Conservation (phyloP, 805 yeast species). For the Saturnispora sekii region DNA sequence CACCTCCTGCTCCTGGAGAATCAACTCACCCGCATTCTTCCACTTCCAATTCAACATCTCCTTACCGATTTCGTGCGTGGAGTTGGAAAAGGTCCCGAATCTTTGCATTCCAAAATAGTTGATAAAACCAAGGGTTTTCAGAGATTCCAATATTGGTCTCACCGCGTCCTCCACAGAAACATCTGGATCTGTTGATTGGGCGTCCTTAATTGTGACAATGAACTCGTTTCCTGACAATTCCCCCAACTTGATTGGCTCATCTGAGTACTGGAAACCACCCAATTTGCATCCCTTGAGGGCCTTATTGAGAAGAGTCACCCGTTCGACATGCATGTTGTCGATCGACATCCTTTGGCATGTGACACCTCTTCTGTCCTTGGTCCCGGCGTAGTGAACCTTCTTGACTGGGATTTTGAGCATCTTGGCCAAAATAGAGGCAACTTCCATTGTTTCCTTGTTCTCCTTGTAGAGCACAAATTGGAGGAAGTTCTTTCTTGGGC, state of each 20-base stretch:
- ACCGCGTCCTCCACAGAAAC: constrained; percentile 37
- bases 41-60: constrained; percentile 63
- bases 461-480: constrained; percentile 84
- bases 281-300: constrained; percentile 68
- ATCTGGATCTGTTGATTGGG: constrained; percentile 29
- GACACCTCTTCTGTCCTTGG: constrained; percentile 93
- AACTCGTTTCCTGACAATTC: constrained; percentile 87
- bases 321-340: constrained; percentile 56
- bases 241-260: constrained; percentile 60
- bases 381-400: constrained; percentile 77
- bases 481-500: constrained; percentile 56
- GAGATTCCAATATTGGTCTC: constrained; percentile 42
- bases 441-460: constrained; percentile 96
- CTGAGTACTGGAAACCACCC: constrained; percentile 69
- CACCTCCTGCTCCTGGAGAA: constrained; percentile 77
- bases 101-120: constrained; percentile 98
- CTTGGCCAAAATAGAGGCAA: constrained; percentile 63
- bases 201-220: constrained; percentile 73
- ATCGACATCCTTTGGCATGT: constrained; percentile 79
- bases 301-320: constrained; percentile 68
- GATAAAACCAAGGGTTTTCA: constrained; percentile 67
- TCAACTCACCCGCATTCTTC: constrained; percentile 68
- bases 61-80: constrained; percentile 82
- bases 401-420: constrained; percentile 68
- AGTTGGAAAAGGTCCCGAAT: constrained; percentile 89